Base-by-base conservation (phyloP, 192 early-diverging fungal species). In the Chytriomyces sp. region DNA sequence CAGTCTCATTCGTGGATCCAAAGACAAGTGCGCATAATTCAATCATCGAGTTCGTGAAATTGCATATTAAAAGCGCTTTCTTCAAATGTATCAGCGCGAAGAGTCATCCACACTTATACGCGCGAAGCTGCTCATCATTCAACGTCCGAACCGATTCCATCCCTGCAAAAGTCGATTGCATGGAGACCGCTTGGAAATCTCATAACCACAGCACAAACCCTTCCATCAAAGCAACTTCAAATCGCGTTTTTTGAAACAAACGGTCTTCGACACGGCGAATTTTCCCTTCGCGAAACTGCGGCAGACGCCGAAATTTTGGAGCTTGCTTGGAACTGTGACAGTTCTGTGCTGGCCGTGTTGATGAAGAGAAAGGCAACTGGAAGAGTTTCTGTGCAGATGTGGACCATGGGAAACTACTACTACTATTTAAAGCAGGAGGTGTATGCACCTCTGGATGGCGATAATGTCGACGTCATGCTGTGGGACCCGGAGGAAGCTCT, bases 361-460 rank as follows among this genome's bases (percentile, higher is more conserved):
- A 16, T 70, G 35, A 70, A 86, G 59, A 62, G 82, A 64, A 72
- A 73, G 57, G 16, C 13, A 24, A 66, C 23, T 46, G 75, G 69
- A 47, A 7, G 13, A 23, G 10, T 67, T 67, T 13, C 79, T 74
- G 89, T 99, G 62, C 94, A 99, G 80, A 85, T 99, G 63, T 99
- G 95, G 95, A 85, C 93, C 0, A 93, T 91, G 80, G 90, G 88
- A 67, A 99, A 99, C 89, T 99, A 99, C 83, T 89, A 97, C 80
- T 99, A 94, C 92, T 97, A 98, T 77, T 69, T 98, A 66, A 96
- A 96, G 82, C 95, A 97, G 82, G 92, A 97, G 68, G 85, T 97
- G 18, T 70, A 80, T 3, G 70, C 46, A 0, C 16, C 53, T 57
- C 13, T 57, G 53, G 53, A 57, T 57, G 64, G 72, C 28, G 82